These are phyloP conservation scores for Fraxinus anomala DNA, from an alignment of 257 asterid species.

Conservation along the genomic window DNA sequence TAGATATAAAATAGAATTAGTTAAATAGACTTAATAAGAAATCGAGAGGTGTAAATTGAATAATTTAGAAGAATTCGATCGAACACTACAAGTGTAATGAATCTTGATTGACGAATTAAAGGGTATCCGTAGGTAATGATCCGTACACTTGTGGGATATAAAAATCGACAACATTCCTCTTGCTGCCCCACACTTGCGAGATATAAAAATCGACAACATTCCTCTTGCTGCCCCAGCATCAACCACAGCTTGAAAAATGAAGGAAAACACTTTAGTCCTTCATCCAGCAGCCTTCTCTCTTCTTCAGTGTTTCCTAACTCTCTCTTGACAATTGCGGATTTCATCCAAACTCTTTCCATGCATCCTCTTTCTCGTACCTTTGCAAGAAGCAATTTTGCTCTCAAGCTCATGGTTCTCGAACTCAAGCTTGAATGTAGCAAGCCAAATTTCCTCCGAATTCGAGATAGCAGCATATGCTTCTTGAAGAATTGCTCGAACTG, in stretches of 20 bases:
- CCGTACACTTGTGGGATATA: too few species aligned
- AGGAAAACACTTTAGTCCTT: constrained; percentile 73
- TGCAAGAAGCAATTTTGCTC: constrained; percentile 87
- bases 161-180: too few species aligned
- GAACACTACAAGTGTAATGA: too few species aligned
- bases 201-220: too few species aligned
- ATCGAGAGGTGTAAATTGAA: too few species aligned
- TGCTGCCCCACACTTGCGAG: constrained; percentile 49
- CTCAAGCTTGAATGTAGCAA: constrained; percentile 97
- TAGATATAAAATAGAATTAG: too few species aligned
- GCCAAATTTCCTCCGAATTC: constrained; percentile 94
- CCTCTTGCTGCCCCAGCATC: constrained; percentile 69
- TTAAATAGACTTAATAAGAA: too few species aligned
- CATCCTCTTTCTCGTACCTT: constrained; percentile 93
- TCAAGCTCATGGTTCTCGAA: constrained; percentile 93
- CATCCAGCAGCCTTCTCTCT: constrained; percentile 77
- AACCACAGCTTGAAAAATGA: constrained; percentile 83
- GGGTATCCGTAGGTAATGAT: too few species aligned
- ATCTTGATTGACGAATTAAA: too few species aligned
- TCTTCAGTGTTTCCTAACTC: constrained; percentile 73
- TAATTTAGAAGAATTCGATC: too few species aligned
- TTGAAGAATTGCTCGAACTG: constrained; percentile 88
- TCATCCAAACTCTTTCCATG: constrained; percentile 96
- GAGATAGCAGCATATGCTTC: constrained; percentile 99
- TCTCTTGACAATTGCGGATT: constrained; percentile 91